Base-by-base conservation (phyloP, 176 grass and related monocot genomes). In the Avena sativa region DNA sequence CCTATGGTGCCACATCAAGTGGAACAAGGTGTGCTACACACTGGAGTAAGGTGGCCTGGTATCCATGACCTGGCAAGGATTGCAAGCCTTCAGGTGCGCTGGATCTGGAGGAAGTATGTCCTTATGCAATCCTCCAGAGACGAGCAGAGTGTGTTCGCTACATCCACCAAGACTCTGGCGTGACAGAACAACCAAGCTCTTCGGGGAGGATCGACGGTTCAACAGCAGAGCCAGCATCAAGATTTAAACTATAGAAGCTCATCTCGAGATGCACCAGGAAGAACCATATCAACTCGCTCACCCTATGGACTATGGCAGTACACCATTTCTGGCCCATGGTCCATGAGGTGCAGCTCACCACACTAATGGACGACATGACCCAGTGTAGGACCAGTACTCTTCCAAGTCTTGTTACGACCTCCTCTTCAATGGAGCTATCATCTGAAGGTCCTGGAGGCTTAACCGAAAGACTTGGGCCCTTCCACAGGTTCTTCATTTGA, bases 401-500 rank as follows among this genome's bases (percentile, higher is more conserved):
- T 30, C 21, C 9, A 43, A 70, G 9, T 46, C 38, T 72, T 71
- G 69, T 10, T 72, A 72, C 38, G 40, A 72, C 38, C 19, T 21
- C 38, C 19, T 21, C 38, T 20, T 72, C 34, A 9, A 71, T 9
- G 68, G 17, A 71, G 69, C 69, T 61, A 72, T 47, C 19, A 13
- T 72, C 69, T 71, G 9, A 44, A n/a, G 69, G 69, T 72, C 38
- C 68, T 72, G 69, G 69, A 47, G 43, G 40, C n/a, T 61, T 61
- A 61, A 61, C n/a, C 9, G 20, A 20, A 61, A 61, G 58, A 21
- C 58, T 23, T 61, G 58, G 4, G 23, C 61, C 61, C 61, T 4
- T 28, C 10, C 11, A 4, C 44, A 14, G n/a, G 44, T 49, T 73
- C 70, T 72, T 73, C 43, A 74, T 74, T 26, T 50, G 44, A 49